Conservation (phyloP, 2,329 filamentous ascomycete genomes). For the Blastomyces parvus region DNA sequence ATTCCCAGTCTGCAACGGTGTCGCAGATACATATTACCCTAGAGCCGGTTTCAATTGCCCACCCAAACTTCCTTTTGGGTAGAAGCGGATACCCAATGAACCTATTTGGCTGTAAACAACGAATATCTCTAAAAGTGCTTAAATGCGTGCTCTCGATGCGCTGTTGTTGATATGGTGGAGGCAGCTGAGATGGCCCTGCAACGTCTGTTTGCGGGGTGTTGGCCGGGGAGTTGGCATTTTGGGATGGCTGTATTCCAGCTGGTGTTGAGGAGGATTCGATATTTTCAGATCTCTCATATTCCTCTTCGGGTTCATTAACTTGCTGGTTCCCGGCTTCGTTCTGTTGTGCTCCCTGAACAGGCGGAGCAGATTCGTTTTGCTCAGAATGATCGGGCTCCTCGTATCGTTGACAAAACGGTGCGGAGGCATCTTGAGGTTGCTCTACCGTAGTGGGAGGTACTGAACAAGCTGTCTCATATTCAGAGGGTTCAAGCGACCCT, state of each 20-base stretch:
- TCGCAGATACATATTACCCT: constrained; percentile 12
- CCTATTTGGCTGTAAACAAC: not conserved
- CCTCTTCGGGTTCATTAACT: not conserved
- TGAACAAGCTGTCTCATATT: not conserved
- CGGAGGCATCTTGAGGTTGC: not conserved
- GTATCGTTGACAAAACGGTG: not conserved
- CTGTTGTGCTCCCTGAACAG: not conserved
- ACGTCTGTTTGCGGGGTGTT: not conserved
- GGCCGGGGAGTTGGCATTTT: not conserved
- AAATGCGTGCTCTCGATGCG: not conserved
- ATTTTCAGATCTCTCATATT: not conserved
- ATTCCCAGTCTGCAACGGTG: constrained; percentile 12
- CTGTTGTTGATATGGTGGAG: not conserved
- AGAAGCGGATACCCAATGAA: not conserved
- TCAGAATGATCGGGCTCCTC: not conserved
- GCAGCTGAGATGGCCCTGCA: not conserved
- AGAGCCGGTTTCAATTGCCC: constrained; percentile 10
- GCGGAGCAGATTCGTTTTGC: too few relatives aligned
- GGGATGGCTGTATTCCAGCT: not conserved
- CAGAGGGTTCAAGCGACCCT: not conserved
- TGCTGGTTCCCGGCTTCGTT: not conserved
- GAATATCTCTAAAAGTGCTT: constrained; percentile 8
- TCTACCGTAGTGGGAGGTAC: not conserved
- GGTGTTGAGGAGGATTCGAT: not conserved
- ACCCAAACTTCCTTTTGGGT: constrained; percentile 1